phyloP scores from a whole-genome alignment of 2,329 filamentous ascomycete genomes.

The Lasiodiplodia sp. region DNA sequence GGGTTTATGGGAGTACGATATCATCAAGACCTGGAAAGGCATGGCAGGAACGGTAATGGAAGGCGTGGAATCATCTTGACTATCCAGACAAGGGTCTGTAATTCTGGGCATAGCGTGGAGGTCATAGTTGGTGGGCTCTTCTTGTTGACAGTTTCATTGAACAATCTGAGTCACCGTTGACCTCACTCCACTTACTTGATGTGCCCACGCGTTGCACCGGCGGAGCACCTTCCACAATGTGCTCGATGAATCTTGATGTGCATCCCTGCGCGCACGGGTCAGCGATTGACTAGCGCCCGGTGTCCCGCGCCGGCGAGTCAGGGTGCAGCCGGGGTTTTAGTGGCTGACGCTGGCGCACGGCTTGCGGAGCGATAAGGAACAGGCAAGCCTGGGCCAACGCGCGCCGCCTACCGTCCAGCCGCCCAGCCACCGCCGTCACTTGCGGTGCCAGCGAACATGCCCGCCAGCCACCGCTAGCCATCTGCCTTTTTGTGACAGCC shows the following conservation, averaged over 20 bases:
- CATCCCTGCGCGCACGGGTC: conserved; percentile 21
- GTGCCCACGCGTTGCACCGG: conserved; percentile 13
- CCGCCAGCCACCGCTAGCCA: conserved; percentile 22
- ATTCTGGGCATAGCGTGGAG: conserved; percentile 15
- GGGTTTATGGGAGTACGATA: conserved; percentile 16
- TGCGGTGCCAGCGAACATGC: conserved; percentile 4
- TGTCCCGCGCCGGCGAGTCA: conserved; percentile 23
- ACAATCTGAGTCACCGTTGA: conserved; percentile 20
- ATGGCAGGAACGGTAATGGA: conserved; percentile 4
- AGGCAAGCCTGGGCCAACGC: conserved; percentile 20
- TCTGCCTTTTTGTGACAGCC: conserved; percentile 1
- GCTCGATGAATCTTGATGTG: conserved; percentile 24
- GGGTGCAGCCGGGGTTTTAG: background rate
- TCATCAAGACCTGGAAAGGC: conserved; percentile 8
- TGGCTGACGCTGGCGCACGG: conserved; percentile 2
- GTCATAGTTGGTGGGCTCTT: conserved; percentile 23
- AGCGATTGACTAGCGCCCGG: conserved; percentile 26
- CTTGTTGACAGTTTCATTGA: conserved; percentile 20
- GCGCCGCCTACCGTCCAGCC: conserved; percentile 18
- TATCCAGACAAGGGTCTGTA: conserved; percentile 13
- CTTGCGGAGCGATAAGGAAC: conserved; percentile 8
- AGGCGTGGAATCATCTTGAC: conserved; percentile 16
- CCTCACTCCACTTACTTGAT: background rate
- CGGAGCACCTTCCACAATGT: conserved; percentile 15
- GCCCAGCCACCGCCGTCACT: conserved; percentile 24